Evolutionary conservation across 768 basidiomycete genomes (phyloP).

Genomic region (Chalciporus piperatus): DNA sequence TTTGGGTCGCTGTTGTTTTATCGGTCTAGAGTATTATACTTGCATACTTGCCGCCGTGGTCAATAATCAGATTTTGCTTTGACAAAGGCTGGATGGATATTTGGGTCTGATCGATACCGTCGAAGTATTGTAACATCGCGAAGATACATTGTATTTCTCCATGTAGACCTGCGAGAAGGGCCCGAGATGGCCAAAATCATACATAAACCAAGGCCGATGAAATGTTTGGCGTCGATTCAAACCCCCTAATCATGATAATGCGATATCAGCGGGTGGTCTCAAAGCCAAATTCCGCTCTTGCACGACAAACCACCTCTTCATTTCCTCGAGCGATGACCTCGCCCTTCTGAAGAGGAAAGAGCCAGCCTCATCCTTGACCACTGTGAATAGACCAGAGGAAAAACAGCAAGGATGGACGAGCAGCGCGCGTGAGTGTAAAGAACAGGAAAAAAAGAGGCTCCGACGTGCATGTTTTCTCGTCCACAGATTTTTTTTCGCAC

Average conservation of each 20-base stretch:
- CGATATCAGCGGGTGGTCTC: not conserved
- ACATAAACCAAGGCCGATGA: not conserved
- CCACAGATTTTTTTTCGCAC: slow-evolving; percentile 12
- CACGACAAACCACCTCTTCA: slow-evolving; percentile 31
- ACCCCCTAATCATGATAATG: not conserved
- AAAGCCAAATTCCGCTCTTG: slow-evolving; percentile 16
- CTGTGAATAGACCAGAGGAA: slow-evolving; percentile 9
- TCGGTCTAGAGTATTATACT: slow-evolving; percentile 21
- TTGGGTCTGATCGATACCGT: too few species aligned
- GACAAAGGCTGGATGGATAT: too few species aligned
- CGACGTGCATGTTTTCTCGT: not conserved
- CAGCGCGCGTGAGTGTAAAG: slow-evolving; percentile 14
- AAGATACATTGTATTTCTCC: too few species aligned
- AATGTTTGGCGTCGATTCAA: slow-evolving; percentile 21
- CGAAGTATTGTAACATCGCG: too few species aligned
- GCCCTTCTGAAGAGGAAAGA: slow-evolving; percentile 30
- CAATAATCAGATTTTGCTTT: slow-evolving; percentile 16
- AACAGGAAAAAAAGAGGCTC: not conserved
- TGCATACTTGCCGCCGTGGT: slow-evolving; percentile 11
- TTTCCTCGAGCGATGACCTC: slow-evolving; percentile 19
- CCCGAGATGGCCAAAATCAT: not conserved
- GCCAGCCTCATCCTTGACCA: slow-evolving; percentile 11
- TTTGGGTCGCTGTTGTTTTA: slow-evolving; percentile 1
- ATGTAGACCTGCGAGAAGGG: too few species aligned
- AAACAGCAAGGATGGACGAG: slow-evolving; percentile 9